Evolutionary conservation across 371 early-diverging fungal species (phyloP).

Genomic region (Rhizopus sp.): DNA sequence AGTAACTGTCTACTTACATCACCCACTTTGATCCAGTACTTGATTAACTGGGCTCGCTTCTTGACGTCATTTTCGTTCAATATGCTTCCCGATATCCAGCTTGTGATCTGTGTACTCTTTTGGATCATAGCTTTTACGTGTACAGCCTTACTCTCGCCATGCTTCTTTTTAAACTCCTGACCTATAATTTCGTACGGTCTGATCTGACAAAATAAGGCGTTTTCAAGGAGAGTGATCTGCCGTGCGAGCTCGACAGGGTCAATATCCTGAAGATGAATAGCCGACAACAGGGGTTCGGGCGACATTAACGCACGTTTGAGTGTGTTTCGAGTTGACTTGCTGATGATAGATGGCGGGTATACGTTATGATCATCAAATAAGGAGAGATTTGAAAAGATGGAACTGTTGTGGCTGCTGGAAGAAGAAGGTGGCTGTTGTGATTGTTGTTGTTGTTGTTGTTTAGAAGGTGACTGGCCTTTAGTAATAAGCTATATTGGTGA

Average conservation of each 20-base stretch:
- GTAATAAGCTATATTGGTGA: conserved; percentile 15
- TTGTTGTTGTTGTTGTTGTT: conserved; percentile 9
- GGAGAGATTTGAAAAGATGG: conserved; percentile 35
- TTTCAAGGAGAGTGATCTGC: conserved; percentile 75
- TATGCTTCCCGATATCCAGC: conserved; percentile 76
- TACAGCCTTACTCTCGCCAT: conserved; percentile 42
- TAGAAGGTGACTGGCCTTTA: conserved; percentile 10
- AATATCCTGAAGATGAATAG: conserved; percentile 63
- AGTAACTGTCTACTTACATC: conserved; percentile 35
- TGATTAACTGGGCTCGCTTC: conserved; percentile 67
- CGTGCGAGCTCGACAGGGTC: conserved; percentile 78
- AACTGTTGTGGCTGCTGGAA: conserved; percentile 16
- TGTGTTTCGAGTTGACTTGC: conserved; percentile 35
- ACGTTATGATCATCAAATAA: conserved; percentile 39
- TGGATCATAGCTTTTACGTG: conserved; percentile 55
- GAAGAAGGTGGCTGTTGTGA: conserved; percentile 4
- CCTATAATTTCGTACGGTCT: conserved; percentile 68
- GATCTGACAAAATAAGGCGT: conserved; percentile 58
- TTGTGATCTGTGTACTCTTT: conserved; percentile 55
- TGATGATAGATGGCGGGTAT: conserved; percentile 28
- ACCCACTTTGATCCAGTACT: conserved; percentile 68
- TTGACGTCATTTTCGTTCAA: conserved; percentile 66
- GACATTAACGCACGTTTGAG: conserved; percentile 35
- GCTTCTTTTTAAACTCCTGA: conserved; percentile 60
- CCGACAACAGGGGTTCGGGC: not conserved